phyloP scores from a whole-genome alignment of 495 filamentous ascomycete species.

The Immersiella caudata region DNA sequence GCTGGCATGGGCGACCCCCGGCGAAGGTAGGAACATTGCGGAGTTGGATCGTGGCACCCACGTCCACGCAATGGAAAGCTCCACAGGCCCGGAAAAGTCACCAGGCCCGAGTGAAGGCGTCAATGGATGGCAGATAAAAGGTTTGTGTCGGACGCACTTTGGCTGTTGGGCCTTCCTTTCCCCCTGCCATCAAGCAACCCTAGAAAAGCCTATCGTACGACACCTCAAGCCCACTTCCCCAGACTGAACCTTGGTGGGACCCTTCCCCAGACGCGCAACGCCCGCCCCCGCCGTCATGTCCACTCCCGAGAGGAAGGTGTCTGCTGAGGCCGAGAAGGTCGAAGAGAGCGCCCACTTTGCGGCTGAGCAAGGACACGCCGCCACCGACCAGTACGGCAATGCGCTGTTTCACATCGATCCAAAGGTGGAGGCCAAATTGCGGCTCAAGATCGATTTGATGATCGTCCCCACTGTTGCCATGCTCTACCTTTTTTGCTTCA shows the following conservation, averaged over 20 bases:
- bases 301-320: constrained; percentile 11
- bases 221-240: constrained; percentile 10
- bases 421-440: constrained; percentile 59
- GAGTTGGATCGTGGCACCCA: background rate
- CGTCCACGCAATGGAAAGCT: background rate
- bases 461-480: constrained; percentile 59
- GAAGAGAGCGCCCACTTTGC: constrained; percentile 39
- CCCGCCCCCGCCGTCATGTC: constrained; percentile 5
- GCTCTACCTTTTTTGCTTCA: constrained; percentile 65
- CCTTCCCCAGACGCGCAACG: background rate
- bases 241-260: constrained; percentile 2
- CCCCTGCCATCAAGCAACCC: constrained; percentile 4
- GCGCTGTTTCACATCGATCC: constrained; percentile 62
- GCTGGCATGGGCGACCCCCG: background rate
- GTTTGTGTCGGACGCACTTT: background rate
- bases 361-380: constrained; percentile 61
- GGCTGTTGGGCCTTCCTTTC: constrained; percentile 7
- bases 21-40: background rate
- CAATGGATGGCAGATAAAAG: constrained; percentile 4
- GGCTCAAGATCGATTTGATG: constrained; percentile 54
- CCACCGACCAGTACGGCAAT: constrained; percentile 64
- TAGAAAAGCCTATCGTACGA: background rate
- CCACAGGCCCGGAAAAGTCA: background rate
- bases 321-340: constrained; percentile 19
- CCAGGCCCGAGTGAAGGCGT: background rate